Percentiles rank a stretch among this genome's conserved stretches.
Conservation (phyloP, 1,284 basidiomycete genomes). For the Pascua guehoae region DNA sequence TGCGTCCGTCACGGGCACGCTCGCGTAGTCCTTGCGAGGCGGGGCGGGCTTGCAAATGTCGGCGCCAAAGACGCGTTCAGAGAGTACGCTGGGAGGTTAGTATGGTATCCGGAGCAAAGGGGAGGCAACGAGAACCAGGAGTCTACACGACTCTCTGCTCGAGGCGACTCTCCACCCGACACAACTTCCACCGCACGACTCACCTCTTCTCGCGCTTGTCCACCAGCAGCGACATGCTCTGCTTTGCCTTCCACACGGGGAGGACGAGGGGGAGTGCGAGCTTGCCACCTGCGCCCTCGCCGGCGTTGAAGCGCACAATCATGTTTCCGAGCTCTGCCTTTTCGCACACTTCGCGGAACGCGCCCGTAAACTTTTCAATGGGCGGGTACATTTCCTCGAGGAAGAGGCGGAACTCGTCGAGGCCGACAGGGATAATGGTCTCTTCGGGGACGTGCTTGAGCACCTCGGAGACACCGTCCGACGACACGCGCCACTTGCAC, state of each 20-base stretch:
- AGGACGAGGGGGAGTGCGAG: slow-evolving; percentile 70
- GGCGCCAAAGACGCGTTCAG: slow-evolving; percentile 42
- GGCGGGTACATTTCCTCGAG: slow-evolving; percentile 75
- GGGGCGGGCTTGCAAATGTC: slow-evolving; percentile 41
- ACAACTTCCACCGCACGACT: too few species aligned
- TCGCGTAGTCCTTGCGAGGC: slow-evolving; percentile 12
- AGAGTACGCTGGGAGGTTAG: slow-evolving; percentile 27
- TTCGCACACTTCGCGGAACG: slow-evolving; percentile 51
- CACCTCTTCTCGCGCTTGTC: slow-evolving; percentile 83
- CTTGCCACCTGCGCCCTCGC: slow-evolving; percentile 55
- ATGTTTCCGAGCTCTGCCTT: slow-evolving; percentile 60
- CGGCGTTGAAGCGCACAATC: slow-evolving; percentile 64
- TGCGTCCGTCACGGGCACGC: not conserved
- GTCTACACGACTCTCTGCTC: not conserved
- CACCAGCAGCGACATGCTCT: slow-evolving; percentile 81
- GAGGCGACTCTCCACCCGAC: slow-evolving; percentile 54
- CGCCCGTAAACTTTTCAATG: slow-evolving; percentile 59
- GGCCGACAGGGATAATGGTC: slow-evolving; percentile 61
- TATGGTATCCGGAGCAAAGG: slow-evolving; percentile 1
- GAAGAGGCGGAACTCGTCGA: slow-evolving; percentile 63
- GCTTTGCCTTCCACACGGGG: slow-evolving; percentile 87
- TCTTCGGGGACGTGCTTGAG: slow-evolving; percentile 69
- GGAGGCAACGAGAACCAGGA: not conserved
- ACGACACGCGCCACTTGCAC: slow-evolving; percentile 65
- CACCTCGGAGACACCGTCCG: slow-evolving; percentile 79